A percentile compares a stretch with the other conserved stretches of the same genome.
phyloP scores from a whole-genome alignment of 306 rosid species.

The Crataegus laevigata region DNA sequence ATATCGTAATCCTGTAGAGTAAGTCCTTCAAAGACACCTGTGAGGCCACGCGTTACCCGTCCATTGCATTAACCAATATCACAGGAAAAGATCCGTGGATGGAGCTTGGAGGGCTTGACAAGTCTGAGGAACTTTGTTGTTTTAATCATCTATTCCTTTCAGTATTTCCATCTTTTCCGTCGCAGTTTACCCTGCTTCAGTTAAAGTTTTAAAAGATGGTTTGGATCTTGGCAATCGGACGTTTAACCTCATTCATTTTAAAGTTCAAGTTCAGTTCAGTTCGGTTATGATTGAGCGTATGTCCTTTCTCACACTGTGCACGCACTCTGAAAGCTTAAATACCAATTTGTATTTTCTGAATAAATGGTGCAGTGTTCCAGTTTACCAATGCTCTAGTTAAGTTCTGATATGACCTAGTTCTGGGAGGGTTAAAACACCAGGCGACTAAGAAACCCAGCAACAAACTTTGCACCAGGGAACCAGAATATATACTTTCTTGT shows the following conservation, averaged over 20 bases:
- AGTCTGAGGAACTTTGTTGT: conserved; percentile 26
- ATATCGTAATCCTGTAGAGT: conserved; percentile 50
- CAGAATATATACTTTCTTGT: not conserved
- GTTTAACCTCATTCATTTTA: not conserved
- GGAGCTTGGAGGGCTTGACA: conserved; percentile 29
- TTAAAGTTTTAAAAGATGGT: conserved; percentile 42
- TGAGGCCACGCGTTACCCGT: conserved; percentile 76
- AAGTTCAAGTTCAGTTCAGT: not conserved
- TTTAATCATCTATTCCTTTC: conserved; percentile 49
- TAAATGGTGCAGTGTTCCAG: not conserved
- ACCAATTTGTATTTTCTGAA: conserved; percentile 7
- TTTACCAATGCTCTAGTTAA: not conserved
- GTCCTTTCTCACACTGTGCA: conserved; percentile 4
- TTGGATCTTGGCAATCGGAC: conserved; percentile 26
- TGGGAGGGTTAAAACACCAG: not conserved
- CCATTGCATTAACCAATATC: conserved; percentile 35
- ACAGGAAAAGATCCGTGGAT: conserved; percentile 14
- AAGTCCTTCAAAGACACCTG: conserved; percentile 98
- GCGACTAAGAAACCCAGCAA: not conserved
- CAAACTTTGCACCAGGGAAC: not conserved
- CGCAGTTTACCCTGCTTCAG: conserved; percentile 40
- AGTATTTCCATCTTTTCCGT: conserved; percentile 34
- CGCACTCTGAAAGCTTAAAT: not conserved
- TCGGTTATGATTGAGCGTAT: not conserved
- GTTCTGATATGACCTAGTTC: not conserved